phyloP scores from a whole-genome alignment of 2,329 filamentous ascomycete genomes.

The Saccharata proteae region DNA sequence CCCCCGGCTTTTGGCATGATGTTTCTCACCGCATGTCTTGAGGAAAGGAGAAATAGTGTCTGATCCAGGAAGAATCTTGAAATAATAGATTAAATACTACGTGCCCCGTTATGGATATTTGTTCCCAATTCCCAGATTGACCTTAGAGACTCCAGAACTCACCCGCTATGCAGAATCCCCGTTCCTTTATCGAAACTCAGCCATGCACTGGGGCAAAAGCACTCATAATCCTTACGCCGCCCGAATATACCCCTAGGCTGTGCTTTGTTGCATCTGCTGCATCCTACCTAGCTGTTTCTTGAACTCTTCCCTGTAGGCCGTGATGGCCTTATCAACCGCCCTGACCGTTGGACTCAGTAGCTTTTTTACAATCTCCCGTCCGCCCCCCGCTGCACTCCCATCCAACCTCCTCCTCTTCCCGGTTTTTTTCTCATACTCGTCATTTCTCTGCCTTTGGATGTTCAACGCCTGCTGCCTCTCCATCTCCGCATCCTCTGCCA shows the following conservation, averaged over 20 bases:
- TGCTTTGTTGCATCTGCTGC: slow-evolving; percentile 8
- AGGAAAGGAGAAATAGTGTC: too few species aligned
- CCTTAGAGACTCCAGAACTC: too few species aligned
- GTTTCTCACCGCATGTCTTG: too few species aligned
- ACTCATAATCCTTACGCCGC: not conserved
- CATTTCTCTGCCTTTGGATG: slow-evolving; percentile 39
- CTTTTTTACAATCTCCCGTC: slow-evolving; percentile 60
- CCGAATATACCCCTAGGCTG: too few species aligned
- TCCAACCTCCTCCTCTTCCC: slow-evolving; percentile 63
- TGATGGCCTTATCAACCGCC: slow-evolving; percentile 57
- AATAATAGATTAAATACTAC: too few species aligned
- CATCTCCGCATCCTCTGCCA: slow-evolving; percentile 67
- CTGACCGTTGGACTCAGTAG: slow-evolving; percentile 63
- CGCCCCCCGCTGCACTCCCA: slow-evolving; percentile 39
- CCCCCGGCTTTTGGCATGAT: too few species aligned
- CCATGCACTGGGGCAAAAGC: too few species aligned
- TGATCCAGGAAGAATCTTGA: too few species aligned
- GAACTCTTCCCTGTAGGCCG: slow-evolving; percentile 59
- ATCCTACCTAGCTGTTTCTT: slow-evolving; percentile 39
- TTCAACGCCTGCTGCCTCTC: slow-evolving; percentile 58
- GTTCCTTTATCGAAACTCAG: too few species aligned
- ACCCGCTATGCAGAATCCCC: too few species aligned
- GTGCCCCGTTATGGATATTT: too few species aligned
- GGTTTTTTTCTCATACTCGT: slow-evolving; percentile 58
- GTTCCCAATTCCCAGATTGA: too few species aligned